These are phyloP conservation scores for Coriaria nepalensis DNA, from an alignment of 306 rosid species.

Conservation along the genomic window DNA sequence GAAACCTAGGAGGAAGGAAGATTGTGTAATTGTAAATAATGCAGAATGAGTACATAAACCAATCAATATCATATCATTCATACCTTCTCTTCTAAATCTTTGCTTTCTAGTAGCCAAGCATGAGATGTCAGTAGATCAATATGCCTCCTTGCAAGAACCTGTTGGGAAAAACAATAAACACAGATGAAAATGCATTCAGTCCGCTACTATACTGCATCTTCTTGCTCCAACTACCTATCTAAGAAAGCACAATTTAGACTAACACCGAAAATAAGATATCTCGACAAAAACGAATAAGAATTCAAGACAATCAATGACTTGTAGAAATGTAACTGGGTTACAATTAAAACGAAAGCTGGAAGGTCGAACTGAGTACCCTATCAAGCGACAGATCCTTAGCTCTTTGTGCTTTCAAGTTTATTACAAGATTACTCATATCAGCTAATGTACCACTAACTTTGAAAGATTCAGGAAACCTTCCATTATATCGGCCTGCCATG, in stretches of 20 bases:
- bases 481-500: conserved; percentile 77
- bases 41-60: not conserved
- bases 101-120: conserved; percentile 64
- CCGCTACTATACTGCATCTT: too few species aligned
- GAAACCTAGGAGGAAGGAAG: conserved; percentile 36
- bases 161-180: conserved; percentile 17
- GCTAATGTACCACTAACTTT: conserved; percentile 60
- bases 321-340: not conserved
- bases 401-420: conserved; percentile 50
- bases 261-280: conserved; percentile 2
- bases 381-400: conserved; percentile 68
- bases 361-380: conserved; percentile 28
- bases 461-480: conserved; percentile 49
- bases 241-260: too few species aligned
- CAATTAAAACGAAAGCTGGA: not conserved
- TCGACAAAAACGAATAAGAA: too few species aligned
- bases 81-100: conserved; percentile 83
- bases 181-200: not conserved
- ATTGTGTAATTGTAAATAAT: conserved; percentile 2
- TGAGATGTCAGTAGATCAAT: conserved; percentile 53
- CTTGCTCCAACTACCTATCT: too few species aligned
- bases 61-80: not conserved
- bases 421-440: conserved; percentile 45
- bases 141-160: conserved; percentile 82
- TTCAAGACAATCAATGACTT: too few species aligned